Evolutionary conservation across 768 basidiomycete genomes (phyloP), one percentile per base, ranked within the genome.

Genomic region (Aureoboletus auriporus): DNA sequence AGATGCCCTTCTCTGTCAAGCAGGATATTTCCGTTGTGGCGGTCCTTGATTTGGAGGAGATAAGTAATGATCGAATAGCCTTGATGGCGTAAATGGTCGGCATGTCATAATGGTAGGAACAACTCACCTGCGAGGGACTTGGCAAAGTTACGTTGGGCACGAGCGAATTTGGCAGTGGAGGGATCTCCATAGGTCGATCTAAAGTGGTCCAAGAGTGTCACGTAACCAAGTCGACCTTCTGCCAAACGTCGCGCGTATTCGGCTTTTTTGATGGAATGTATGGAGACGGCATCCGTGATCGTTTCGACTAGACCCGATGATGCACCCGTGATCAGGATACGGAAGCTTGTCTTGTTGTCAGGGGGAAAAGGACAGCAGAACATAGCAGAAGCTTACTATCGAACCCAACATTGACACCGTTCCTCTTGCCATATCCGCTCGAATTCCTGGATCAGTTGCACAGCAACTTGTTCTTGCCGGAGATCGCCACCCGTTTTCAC

Each of bases 181-280:
- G 88, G 85, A 53, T 92, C 84, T 11, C 96, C 96, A 51, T 93
- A 97, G 6, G 93, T 87, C 48, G 83, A 80, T 63, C 80, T 82
- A 67, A 96, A 99, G 68, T 99, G 92, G 63, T 99, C 94, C 54
- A 92, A 70, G 44, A 99, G 65, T 2, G 89, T 89, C 40, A 96
- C 95, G 62, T 93, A 85, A 30, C 87, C 89, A 16, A 95, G 71
- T 46, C 83, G 79, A 29, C 92, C 87, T 57, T 82, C 80, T 4
- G 91, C 80, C 46, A 95, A 69, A 46, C 92, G 77, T 56, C 91
- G 80, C 2, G 95, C 94, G 67, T 98, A 98, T 64, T 96, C 95
- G 3, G 92, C 89, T 70, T 99, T 99, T 76, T 99, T 99, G 67
- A 99, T 96, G 1, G 96, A 98, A 65, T 99, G 96, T 57, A 99